Evolutionary conservation across 2,329 filamentous ascomycete genomes (phyloP).

Genomic region (Gremmenia infestans): DNA sequence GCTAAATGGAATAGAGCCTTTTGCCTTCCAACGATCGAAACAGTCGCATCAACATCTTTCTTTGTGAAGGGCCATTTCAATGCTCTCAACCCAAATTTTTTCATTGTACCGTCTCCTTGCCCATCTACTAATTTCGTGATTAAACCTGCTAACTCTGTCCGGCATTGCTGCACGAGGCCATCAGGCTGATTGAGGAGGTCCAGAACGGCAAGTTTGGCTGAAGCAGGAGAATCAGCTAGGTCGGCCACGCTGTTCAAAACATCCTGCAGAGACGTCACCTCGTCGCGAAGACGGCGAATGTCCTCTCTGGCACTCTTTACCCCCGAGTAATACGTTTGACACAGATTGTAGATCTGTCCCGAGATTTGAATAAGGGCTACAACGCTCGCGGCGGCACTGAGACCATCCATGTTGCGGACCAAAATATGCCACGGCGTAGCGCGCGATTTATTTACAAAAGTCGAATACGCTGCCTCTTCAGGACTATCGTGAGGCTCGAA

Average conservation of each 20-base stretch:
- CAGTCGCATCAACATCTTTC: conserved; percentile 4
- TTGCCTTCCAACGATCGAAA: conserved; percentile 3
- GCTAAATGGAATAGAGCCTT: conserved; percentile 6
- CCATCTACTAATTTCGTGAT: conserved; percentile 1
- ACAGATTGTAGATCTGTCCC: conserved; percentile 3
- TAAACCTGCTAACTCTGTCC: conserved; percentile 1
- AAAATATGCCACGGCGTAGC: too few relatives aligned
- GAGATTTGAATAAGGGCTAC: conserved; percentile 6
- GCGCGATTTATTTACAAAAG: too few relatives aligned
- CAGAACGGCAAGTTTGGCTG: not conserved
- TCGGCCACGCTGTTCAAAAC: conserved; percentile 3
- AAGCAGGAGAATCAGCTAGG: not conserved
- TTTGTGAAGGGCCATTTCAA: conserved; percentile 6
- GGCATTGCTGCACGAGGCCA: conserved; percentile 7
- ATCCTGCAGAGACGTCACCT: conserved; percentile 7
- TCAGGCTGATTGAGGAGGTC: not conserved
- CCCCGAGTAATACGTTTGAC: conserved; percentile 1
- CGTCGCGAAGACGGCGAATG: conserved; percentile 1
- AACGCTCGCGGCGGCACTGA: conserved; percentile 4
- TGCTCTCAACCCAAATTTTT: not conserved
- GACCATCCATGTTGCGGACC: not conserved
- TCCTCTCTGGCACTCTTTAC: conserved; percentile 6
- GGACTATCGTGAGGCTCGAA: too few relatives aligned
- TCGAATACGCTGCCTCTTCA: too few relatives aligned
- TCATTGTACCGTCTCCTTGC: not conserved